Evolutionary conservation across 352 stramenopile species (phyloP).

Genomic region (Phytophthora sp.): DNA sequence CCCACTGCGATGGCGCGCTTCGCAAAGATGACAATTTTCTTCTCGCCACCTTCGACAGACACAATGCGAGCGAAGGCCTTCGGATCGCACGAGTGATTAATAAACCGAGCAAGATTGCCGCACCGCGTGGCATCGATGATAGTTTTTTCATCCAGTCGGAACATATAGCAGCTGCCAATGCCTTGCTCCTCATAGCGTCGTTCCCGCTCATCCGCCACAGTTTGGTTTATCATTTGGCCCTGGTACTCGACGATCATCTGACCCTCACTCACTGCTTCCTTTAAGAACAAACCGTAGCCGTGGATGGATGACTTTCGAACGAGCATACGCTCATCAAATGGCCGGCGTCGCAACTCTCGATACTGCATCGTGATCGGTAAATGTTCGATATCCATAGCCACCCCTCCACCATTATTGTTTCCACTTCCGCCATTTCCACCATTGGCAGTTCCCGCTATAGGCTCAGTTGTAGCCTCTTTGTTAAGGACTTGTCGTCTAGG

Average conservation of each 20-base stretch:
- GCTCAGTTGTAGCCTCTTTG: constrained; percentile 45
- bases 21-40: constrained; percentile 97
- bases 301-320: constrained; percentile 96
- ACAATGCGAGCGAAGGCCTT: constrained; percentile 95
- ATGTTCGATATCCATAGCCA: constrained; percentile 83
- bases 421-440: constrained; percentile 10
- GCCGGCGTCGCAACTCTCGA: constrained; percentile 89
- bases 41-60: constrained; percentile 83
- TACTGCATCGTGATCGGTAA: constrained; percentile 92
- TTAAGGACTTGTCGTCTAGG: constrained; percentile 35
- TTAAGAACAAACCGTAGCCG: constrained; percentile 96
- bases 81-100: constrained; percentile 96
- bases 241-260: constrained; percentile 98
- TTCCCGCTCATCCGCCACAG: constrained; percentile 93
- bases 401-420: constrained; percentile 27
- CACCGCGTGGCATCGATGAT: constrained; percentile 96
- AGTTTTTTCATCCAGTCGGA: constrained; percentile 93
- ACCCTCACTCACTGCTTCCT: constrained; percentile 88
- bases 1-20: constrained; percentile 90
- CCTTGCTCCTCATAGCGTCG: constrained; percentile 93
- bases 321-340: constrained; percentile 90
- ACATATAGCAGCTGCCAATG: constrained; percentile 98
- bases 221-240: constrained; percentile 92
- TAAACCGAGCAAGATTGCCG: constrained; percentile 95
- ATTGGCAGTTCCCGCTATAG: constrained; percentile 17